Percentiles rank a stretch among this genome's conserved stretches.
Conservation (phyloP, 139 green algal species). For the Chlamydomonas schloesseri region DNA sequence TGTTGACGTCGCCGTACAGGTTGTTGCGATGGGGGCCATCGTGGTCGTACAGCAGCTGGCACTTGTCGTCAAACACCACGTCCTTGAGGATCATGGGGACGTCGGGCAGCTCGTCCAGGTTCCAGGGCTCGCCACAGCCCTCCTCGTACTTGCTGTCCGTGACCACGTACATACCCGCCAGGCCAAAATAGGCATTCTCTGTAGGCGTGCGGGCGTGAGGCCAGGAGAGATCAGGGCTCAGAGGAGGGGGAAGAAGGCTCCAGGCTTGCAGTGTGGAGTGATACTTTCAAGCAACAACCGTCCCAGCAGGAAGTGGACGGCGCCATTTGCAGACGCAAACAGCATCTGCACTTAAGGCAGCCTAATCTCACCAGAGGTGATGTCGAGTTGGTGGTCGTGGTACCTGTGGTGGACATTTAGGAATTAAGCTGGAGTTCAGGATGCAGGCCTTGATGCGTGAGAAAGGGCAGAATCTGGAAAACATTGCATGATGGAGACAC, state of each 20-base stretch:
- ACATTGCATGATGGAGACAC: no score
- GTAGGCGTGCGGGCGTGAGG: neutral
- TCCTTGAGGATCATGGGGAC: neutral
- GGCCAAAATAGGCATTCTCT: neutral
- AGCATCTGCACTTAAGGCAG: neutral
- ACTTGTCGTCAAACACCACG: neutral
- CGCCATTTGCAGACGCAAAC: no score
- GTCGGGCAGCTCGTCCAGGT: conserved; percentile 4
- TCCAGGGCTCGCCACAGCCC: conserved; percentile 15
- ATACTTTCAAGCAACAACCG: no score
- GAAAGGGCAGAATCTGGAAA: no score
- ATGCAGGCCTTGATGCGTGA: no score
- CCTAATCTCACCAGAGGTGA: neutral
- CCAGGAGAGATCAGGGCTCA: no score
- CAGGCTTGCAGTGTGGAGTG: no score
- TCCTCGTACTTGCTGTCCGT: neutral
- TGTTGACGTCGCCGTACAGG: neutral
- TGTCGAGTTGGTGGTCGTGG: conserved; percentile 23
- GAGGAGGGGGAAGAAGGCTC: no score
- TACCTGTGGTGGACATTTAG: no score
- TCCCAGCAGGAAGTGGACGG: no score
- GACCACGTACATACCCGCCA: conserved; percentile 9
- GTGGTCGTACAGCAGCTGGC: neutral
- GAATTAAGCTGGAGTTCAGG: no score
- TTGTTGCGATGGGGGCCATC: no score